phyloP scores from a whole-genome alignment of 2,329 filamentous ascomycete species.

The Monilinia polystroma region DNA sequence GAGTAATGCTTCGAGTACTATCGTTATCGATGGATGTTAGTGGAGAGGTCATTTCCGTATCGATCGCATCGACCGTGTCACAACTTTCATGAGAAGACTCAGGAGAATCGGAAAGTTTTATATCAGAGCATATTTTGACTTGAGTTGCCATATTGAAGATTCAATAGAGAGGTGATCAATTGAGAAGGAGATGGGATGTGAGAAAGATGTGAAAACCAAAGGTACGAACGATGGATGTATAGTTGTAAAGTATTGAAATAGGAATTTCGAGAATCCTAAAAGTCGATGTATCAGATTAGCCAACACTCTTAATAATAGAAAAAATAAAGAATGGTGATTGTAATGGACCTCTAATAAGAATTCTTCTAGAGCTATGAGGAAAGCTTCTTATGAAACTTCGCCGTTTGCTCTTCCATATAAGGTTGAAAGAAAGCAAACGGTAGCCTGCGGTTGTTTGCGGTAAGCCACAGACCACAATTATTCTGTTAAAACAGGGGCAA shows the following conservation, averaged over 20 bases:
- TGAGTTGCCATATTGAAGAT: slow-evolving; percentile 16
- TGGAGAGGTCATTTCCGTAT: slow-evolving; percentile 32
- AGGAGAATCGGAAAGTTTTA: slow-evolving; percentile 18
- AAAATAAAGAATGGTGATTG: slow-evolving; percentile 12
- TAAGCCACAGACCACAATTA: slow-evolving; percentile 28
- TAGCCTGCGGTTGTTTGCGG: slow-evolving; percentile 31
- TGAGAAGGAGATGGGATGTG: background rate
- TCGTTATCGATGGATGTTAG: slow-evolving; percentile 30
- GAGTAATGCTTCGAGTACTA: slow-evolving; percentile 19
- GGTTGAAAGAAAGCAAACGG: slow-evolving; percentile 25
- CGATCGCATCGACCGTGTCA: slow-evolving; percentile 24
- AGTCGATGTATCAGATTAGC: slow-evolving; percentile 11
- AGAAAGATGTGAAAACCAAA: slow-evolving; percentile 17
- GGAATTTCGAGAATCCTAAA: background rate
- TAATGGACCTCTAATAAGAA: slow-evolving; percentile 12
- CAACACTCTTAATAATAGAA: slow-evolving; percentile 13
- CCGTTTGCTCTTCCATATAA: slow-evolving; percentile 35
- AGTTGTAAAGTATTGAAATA: slow-evolving; percentile 2
- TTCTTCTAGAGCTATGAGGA: slow-evolving; percentile 23
- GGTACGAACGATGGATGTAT: slow-evolving; percentile 23
- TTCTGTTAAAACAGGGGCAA: slow-evolving; percentile 25
- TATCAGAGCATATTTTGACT: slow-evolving; percentile 15
- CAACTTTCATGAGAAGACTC: slow-evolving; percentile 4
- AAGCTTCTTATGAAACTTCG: slow-evolving; percentile 20
- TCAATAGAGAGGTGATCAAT: background rate